phyloP scores from a whole-genome alignment of 768 basidiomycete species.

The Tulasnella sp. region DNA sequence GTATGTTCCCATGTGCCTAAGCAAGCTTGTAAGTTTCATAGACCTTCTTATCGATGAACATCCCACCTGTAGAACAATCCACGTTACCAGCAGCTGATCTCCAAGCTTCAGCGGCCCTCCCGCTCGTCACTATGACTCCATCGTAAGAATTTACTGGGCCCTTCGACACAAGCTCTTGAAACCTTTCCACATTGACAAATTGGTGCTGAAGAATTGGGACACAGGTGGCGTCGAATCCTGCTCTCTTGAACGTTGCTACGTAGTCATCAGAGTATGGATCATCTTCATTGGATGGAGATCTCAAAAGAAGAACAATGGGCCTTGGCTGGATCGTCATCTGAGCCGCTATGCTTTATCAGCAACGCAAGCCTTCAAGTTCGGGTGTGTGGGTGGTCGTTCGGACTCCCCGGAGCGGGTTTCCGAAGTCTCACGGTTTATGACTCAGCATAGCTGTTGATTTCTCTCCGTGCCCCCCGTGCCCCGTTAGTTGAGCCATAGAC shows the following conservation, averaged over 20 bases:
- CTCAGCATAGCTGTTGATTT: no score
- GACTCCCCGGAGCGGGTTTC: no score
- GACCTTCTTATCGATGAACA: no score
- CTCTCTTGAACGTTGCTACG: constrained; percentile 34
- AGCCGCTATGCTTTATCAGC: no score
- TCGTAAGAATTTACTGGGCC: constrained; percentile 31
- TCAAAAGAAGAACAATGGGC: constrained; percentile 33
- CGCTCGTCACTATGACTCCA: constrained; percentile 71
- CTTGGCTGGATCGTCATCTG: no score
- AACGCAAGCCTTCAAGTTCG: no score
- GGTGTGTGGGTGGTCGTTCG: no score
- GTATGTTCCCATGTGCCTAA: constrained; percentile 38
- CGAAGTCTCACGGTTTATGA: no score
- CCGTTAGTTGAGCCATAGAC: no score
- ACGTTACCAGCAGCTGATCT: constrained; percentile 28
- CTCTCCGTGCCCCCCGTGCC: no score
- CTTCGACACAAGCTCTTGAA: constrained; percentile 33
- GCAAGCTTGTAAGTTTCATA: neutral
- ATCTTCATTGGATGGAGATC: constrained; percentile 28
- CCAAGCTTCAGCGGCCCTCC: constrained; percentile 66
- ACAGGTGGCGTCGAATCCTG: neutral
- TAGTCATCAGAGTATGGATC: constrained; percentile 42
- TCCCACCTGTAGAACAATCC: no score
- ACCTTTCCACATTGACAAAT: constrained; percentile 35
- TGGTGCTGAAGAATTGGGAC: constrained; percentile 61